Conservation (phyloP, 1,284 basidiomycete genomes). For the Mixia osmundae region DNA sequence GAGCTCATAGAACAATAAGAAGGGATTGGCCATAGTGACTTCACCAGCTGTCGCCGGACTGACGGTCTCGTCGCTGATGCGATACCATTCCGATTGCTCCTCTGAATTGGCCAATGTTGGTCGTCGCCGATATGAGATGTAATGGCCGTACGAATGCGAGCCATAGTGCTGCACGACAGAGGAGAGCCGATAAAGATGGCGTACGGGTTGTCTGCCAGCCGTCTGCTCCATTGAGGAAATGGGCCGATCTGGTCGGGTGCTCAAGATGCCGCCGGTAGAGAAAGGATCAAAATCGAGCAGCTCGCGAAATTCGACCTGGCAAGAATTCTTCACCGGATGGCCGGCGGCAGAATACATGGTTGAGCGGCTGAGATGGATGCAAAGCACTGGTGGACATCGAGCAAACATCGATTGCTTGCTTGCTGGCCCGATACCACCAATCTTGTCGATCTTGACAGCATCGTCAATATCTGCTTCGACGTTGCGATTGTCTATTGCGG, state of each 20-base stretch:
- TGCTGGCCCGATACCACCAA: slow-evolving; percentile 45
- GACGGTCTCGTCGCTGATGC: slow-evolving; percentile 63
- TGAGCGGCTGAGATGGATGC: slow-evolving; percentile 53
- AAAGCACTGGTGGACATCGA: slow-evolving; percentile 4
- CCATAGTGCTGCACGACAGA: slow-evolving; percentile 75
- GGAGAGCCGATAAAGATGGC: slow-evolving; percentile 43
- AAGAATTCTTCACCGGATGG: slow-evolving; percentile 54
- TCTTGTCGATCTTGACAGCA: slow-evolving; percentile 37
- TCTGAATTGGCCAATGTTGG: slow-evolving; percentile 1
- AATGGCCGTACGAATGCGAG: slow-evolving; percentile 70
- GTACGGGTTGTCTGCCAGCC: not conserved
- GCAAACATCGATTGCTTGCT: slow-evolving; percentile 42
- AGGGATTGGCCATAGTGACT: slow-evolving; percentile 45
- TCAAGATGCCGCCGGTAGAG: slow-evolving; percentile 46
- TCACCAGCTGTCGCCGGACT: slow-evolving; percentile 48
- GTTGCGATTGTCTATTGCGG: slow-evolving; percentile 42
- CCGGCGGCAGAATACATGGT: slow-evolving; percentile 41
- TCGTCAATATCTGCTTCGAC: slow-evolving; percentile 57
- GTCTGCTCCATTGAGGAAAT: slow-evolving; percentile 7
- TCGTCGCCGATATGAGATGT: slow-evolving; percentile 58
- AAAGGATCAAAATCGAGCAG: slow-evolving; percentile 62
- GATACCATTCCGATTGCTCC: slow-evolving; percentile 36
- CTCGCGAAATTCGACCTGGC: slow-evolving; percentile 56
- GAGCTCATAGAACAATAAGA: slow-evolving; percentile 79
- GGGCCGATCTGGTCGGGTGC: slow-evolving; percentile 7